Evolutionary conservation across 306 rosid species (phyloP).

Genomic region (Hippophae rhamnoides): DNA sequence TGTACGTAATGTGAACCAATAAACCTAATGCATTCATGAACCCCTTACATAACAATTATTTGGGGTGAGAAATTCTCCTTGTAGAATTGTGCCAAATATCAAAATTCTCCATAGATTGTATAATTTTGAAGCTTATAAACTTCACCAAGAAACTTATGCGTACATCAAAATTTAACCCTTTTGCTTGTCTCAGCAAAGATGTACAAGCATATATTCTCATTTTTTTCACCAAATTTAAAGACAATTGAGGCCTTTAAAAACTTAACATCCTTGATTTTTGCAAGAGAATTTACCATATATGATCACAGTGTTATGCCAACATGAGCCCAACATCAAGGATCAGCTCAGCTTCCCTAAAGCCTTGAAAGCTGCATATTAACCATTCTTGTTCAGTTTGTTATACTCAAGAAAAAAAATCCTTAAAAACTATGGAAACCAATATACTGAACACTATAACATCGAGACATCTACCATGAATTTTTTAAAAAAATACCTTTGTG

Average conservation of each 20-base stretch:
- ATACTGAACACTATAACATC: background rate
- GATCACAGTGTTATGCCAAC: slow-evolving; percentile 91
- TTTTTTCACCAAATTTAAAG: slow-evolving; percentile 12
- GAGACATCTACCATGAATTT: too few species aligned
- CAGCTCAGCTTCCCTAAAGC: slow-evolving; percentile 86
- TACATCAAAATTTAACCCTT: slow-evolving; percentile 2
- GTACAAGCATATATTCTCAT: slow-evolving; percentile 5
- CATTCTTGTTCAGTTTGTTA: too few species aligned
- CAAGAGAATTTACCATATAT: slow-evolving; percentile 51
- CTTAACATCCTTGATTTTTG: background rate
- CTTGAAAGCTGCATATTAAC: slow-evolving; percentile 62
- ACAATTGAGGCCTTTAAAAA: slow-evolving; percentile 3
- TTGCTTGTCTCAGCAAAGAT: background rate
- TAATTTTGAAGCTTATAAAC: slow-evolving; percentile 10
- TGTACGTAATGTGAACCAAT: too few species aligned
- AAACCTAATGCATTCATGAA: too few species aligned
- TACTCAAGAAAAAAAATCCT: slow-evolving; percentile 8
- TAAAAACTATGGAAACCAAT: background rate
- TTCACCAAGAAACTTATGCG: slow-evolving; percentile 1
- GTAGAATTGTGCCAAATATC: background rate
- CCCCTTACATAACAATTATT: too few species aligned
- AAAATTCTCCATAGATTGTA: background rate
- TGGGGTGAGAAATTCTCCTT: too few species aligned
- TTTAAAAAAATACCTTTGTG: too few species aligned
- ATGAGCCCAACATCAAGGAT: too few species aligned